Percentiles rank a stretch among this genome's conserved stretches.
Evolutionary conservation across 2,329 filamentous ascomycete genomes (phyloP).

Genomic region (Alternaria sp.): DNA sequence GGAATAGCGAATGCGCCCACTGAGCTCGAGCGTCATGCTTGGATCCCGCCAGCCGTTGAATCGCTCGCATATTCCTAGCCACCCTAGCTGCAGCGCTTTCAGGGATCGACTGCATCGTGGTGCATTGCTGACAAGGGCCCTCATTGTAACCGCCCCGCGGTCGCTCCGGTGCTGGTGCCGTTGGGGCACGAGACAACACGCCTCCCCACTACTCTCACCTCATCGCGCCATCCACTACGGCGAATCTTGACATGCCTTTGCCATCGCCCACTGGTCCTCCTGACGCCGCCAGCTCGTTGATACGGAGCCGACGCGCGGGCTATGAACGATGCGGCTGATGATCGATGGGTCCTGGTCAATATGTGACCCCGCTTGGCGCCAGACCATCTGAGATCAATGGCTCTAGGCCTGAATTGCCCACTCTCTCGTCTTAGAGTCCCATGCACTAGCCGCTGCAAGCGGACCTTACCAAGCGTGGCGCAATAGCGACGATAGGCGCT

Average conservation of each 20-base stretch:
- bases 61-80: slow-evolving; percentile 43
- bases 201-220: slow-evolving; percentile 16
- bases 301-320: slow-evolving; percentile 25
- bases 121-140: slow-evolving; percentile 18
- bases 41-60: slow-evolving; percentile 50
- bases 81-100: slow-evolving; percentile 39
- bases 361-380: slow-evolving; percentile 46
- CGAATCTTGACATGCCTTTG: not conserved
- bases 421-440: slow-evolving; percentile 26
- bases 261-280: slow-evolving; percentile 17
- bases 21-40: slow-evolving; percentile 47
- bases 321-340: slow-evolving; percentile 48
- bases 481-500: slow-evolving; percentile 42
- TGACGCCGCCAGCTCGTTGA: slow-evolving; percentile 29
- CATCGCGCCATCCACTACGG: slow-evolving; percentile 26
- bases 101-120: slow-evolving; percentile 46
- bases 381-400: slow-evolving; percentile 47
- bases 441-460: slow-evolving; percentile 49
- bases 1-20: slow-evolving; percentile 41
- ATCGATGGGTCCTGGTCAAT: slow-evolving; percentile 42
- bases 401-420: slow-evolving; percentile 47
- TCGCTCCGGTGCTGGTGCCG: slow-evolving; percentile 25
- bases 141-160: slow-evolving; percentile 37
- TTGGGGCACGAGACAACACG: slow-evolving; percentile 34
- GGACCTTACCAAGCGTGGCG: slow-evolving; percentile 40